These are phyloP conservation scores for Verticillium albo-atrum DNA, from an alignment of 2,329 filamentous ascomycete species.

Conservation along the genomic window DNA sequence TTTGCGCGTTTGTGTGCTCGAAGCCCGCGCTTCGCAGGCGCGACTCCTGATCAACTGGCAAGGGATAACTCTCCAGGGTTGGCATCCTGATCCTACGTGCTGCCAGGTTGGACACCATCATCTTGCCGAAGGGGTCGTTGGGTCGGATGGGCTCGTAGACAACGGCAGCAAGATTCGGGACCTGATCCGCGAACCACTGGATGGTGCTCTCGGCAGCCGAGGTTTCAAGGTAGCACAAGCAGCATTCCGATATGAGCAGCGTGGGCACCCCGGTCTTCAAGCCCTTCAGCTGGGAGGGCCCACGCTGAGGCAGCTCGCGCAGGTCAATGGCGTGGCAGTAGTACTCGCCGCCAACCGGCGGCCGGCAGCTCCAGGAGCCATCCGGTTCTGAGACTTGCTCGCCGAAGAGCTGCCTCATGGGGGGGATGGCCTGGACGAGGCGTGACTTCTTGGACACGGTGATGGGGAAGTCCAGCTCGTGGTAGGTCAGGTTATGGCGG, in stretches of 20 bases:
- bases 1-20: conserved; percentile 31
- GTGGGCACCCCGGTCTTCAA: conserved; percentile 64
- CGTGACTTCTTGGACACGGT: conserved; percentile 66
- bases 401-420: conserved; percentile 33
- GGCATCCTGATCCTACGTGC: conserved; percentile 79
- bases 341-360: conserved; percentile 37
- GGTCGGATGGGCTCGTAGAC: conserved; percentile 89
- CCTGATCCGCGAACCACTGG: conserved; percentile 54
- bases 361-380: conserved; percentile 37
- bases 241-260: conserved; percentile 89
- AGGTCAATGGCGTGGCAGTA: conserved; percentile 41
- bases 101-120: conserved; percentile 88
- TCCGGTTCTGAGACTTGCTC: conserved; percentile 22
- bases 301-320: conserved; percentile 20
- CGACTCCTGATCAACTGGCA: conserved; percentile 61
- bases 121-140: conserved; percentile 79
- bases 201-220: conserved; percentile 61
- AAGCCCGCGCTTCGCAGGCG: conserved; percentile 68
- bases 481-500: conserved; percentile 59
- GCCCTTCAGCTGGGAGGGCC: conserved; percentile 20
- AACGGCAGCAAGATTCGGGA: conserved; percentile 51
- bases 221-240: conserved; percentile 79
- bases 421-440: conserved; percentile 41
- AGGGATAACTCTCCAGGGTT: conserved; percentile 69
- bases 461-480: conserved; percentile 84